Conservation (phyloP, 108 stramenopile species). For the Skeletonema grethae region DNA sequence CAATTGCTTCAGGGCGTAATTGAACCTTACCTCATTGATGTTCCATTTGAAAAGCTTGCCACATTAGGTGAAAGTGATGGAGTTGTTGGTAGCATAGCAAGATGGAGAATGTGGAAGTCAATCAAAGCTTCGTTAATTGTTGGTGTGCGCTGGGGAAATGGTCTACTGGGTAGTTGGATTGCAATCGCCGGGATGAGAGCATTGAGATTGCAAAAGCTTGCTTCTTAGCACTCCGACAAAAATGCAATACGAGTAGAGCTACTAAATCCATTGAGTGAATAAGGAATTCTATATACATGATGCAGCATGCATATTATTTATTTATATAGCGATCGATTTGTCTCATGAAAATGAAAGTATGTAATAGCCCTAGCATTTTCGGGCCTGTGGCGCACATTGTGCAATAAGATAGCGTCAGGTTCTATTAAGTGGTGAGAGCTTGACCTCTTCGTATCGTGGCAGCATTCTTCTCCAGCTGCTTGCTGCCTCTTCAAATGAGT, state of each 20-base stretch:
- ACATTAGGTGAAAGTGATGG: neutral
- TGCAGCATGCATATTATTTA: neutral
- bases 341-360: neutral
- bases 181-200: slow-evolving; percentile 81
- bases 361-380: neutral
- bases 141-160: slow-evolving; percentile 64
- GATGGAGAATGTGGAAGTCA: slow-evolving; percentile 3
- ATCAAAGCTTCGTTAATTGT: slow-evolving; percentile 40
- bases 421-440: neutral
- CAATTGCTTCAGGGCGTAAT: slow-evolving; percentile 82
- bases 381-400: neutral
- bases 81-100: neutral
- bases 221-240: neutral
- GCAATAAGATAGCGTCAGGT: neutral
- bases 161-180: slow-evolving; percentile 68
- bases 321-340: neutral
- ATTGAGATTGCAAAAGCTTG: slow-evolving; percentile 69
- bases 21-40: slow-evolving; percentile 67
- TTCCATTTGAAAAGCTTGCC: slow-evolving; percentile 38
- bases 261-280: neutral
- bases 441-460: neutral
- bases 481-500: slow-evolving; percentile 32
- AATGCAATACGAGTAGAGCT: no score
- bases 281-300: neutral
- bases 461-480: neutral